Conservation (phyloP, 257 asterid genomes). For the Striga asiatica region DNA sequence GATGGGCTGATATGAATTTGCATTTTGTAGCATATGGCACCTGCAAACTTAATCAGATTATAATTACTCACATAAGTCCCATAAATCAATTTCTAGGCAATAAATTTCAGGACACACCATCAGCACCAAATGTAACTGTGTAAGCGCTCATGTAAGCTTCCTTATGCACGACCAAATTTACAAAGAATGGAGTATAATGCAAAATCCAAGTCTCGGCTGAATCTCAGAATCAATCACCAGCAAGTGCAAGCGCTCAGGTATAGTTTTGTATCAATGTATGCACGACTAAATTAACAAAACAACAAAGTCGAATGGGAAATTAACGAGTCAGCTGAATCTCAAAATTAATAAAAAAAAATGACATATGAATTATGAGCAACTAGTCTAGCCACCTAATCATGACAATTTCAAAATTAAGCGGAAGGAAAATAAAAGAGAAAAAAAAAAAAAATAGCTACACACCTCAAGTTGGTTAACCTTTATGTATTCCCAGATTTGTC, state of each 20-base stretch:
- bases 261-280: background rate
- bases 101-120: too few species aligned
- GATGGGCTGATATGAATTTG: too few species aligned
- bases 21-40: background rate
- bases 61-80: background rate
- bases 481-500: slow-evolving; percentile 75
- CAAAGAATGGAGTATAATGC: background rate
- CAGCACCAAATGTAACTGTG: background rate
- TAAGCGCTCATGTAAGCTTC: background rate
- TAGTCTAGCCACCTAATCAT: background rate
- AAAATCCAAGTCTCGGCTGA: background rate
- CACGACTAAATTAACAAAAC: background rate
- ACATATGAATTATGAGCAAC: background rate
- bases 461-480: slow-evolving; percentile 78
- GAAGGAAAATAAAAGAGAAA: background rate
- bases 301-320: background rate
- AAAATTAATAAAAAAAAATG: too few species aligned
- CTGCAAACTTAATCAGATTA: background rate
- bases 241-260: too few species aligned
- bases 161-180: background rate
- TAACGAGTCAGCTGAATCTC: background rate
- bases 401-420: slow-evolving; percentile 3
- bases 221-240: background rate
- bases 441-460: slow-evolving; percentile 11
- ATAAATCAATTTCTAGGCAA: background rate